Evolutionary conservation across 2,329 filamentous ascomycete species (phyloP), one percentile per base, ranked within the genome.

Genomic region (Venturia pyrina): DNA sequence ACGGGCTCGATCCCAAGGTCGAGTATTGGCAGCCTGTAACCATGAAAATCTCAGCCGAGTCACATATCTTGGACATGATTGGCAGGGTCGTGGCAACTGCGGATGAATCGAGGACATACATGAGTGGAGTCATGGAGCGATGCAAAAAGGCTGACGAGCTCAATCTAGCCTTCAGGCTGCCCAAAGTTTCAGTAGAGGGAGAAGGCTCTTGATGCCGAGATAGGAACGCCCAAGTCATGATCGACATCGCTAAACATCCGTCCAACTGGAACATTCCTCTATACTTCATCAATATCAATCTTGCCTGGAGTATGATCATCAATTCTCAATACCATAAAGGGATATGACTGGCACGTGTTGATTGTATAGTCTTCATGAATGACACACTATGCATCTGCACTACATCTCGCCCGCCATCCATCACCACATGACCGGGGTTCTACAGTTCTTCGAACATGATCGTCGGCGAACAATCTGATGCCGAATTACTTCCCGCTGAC

Each of bases 1-100:
- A 44, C 57, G 63, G 56, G 21, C 61, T 50, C n/a, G 84, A 88
- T 68, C 84, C 84, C 0, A 77, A 80, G 10, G 76, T 88, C 15
- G 87, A 91, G 71, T 91, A 89, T 75, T 93, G 91, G 72, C 88
- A 93, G 70, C 89, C 90, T 1, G 82, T 93, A 83, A 88, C 85
- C 1, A 82, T 87, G 67, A 81, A 83, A 50, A 78, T 88, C 53
- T 78, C 81, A 46, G 81, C 82, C 62, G 75, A 78, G 34, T 79
- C 82, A 64, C 77, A 82, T 21, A 78, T 80, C 46, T 77, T 86
- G 17, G 81, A 84, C 65, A 81, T 83, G 3, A 75, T 88, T 11
- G 78, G 79, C 40, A 80, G 82, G 24, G 83, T 84, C 65, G 82
- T 87, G 24, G 84, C 82, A 8, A 74, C 74, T 37, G 72, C 70